Evolutionary conservation across 768 basidiomycete genomes (phyloP), one percentile per base, ranked within the genome.

Genomic region (Tricholoma hemisulphureum): DNA sequence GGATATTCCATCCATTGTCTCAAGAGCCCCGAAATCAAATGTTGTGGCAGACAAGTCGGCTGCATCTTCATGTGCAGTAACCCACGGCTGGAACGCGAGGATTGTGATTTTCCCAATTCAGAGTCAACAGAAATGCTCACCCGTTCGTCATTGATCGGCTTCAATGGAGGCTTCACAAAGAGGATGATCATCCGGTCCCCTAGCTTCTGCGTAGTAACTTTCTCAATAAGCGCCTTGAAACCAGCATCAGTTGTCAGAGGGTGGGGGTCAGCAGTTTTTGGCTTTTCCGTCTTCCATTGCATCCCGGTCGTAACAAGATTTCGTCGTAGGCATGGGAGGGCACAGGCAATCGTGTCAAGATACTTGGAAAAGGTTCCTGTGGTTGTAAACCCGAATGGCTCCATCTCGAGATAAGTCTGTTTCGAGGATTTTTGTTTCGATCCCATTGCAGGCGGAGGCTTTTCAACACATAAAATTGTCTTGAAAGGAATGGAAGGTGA

Each of bases 251-350:
- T n/a, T n/a, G n/a, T n/a, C n/a, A n/a, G n/a, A n/a, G n/a, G n/a
- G n/a, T n/a, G n/a, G n/a, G 51, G 51, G 21, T 53, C 29, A 20
- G 51, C 32, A 23, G 23, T 53, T 37, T 53, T 53, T n/a, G n/a
- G n/a, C n/a, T n/a, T n/a, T n/a, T n/a, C n/a, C n/a, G n/a, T n/a
- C n/a, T n/a, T n/a, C n/a, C 32, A 53, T 4, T 16, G 26, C 51
- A 53, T 53, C 29, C 51, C 51, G 9, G 16, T 53, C 21, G 20
- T 34, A 18, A 53, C 51, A 34, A 53, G 51, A 24, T 53, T 24
- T 18, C 37, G n/a, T 37, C 16, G 32, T 21, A 32, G 51, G 37
- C 51, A 53, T 32, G 51, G 51, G 18, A 34, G 32, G 23, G 51
- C 51, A 16, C 7, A 14, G 1, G 51, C 51, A 8, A 53, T 24